Percentiles rank a stretch among this genome's conserved stretches.
Evolutionary conservation across 2,329 filamentous ascomycete species (phyloP).

Genomic region (Colletotrichum nymphaeae): DNA sequence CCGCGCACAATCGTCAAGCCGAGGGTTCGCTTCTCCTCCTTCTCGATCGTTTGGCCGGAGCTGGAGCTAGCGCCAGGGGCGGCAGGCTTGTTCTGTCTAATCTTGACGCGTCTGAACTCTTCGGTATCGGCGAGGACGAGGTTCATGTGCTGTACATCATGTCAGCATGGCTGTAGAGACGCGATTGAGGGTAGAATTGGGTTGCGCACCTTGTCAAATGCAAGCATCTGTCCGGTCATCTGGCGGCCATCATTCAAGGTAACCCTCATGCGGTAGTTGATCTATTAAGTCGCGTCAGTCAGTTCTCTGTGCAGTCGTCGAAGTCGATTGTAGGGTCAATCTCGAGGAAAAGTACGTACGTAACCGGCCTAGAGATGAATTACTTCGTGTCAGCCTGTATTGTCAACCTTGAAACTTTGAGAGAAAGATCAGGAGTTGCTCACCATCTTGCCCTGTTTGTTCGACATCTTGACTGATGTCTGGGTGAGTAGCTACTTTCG

Average conservation of each 20-base stretch:
- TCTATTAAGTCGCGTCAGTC: slow-evolving; percentile 63
- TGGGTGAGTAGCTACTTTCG: slow-evolving; percentile 43
- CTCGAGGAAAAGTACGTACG: slow-evolving; percentile 61
- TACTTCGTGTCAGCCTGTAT: slow-evolving; percentile 68
- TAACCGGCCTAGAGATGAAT: slow-evolving; percentile 72
- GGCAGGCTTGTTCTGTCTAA: slow-evolving; percentile 79
- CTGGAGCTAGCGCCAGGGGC: slow-evolving; percentile 73
- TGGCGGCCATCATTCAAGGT: slow-evolving; percentile 95
- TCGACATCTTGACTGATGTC: slow-evolving; percentile 71
- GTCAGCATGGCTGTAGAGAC: slow-evolving; percentile 27
- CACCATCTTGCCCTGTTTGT: slow-evolving; percentile 99
- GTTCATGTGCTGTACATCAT: slow-evolving; percentile 86
- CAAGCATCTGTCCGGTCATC: slow-evolving; percentile 98
- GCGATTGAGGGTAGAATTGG: background rate
- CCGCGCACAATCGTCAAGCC: slow-evolving; percentile 95
- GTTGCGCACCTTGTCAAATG: slow-evolving; percentile 87
- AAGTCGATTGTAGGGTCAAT: background rate
- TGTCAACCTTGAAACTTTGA: slow-evolving; percentile 61
- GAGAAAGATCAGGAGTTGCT: slow-evolving; percentile 59
- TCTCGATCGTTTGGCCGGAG: slow-evolving; percentile 78
- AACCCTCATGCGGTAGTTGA: slow-evolving; percentile 99
- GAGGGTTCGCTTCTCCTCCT: slow-evolving; percentile 97
- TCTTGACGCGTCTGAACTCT: slow-evolving; percentile 93
- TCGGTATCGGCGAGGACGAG: slow-evolving; percentile 98
- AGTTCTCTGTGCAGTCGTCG: background rate